Percentiles rank a stretch among this genome's conserved stretches.
phyloP scores from a whole-genome alignment of 495 filamentous ascomycete species.

The Cercophora newfieldiana region DNA sequence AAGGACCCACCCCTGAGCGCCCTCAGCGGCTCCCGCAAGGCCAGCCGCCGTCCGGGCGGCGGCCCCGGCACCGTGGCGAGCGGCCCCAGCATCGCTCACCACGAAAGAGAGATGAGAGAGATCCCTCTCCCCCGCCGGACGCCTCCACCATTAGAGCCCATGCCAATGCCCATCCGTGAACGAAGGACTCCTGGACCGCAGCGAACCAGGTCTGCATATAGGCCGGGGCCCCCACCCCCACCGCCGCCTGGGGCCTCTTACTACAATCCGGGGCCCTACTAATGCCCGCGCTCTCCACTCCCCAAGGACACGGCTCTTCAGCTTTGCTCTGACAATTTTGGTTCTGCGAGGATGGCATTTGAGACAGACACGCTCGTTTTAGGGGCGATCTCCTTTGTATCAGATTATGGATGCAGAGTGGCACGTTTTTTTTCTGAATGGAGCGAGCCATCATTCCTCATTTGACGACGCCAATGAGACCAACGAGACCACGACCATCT shows the following conservation, averaged over 20 bases:
- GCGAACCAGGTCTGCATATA: conserved; percentile 26
- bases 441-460: neutral
- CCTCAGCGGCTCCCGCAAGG: conserved; percentile 46
- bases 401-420: neutral
- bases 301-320: neutral
- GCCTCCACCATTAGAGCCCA: conserved; percentile 33
- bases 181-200: conserved; percentile 36
- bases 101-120: conserved; percentile 29
- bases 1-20: conserved; percentile 58
- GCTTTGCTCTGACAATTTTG: neutral
- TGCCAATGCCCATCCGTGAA: conserved; percentile 27
- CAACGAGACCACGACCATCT: conserved; percentile 27
- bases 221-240: conserved; percentile 32
- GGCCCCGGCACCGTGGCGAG: conserved; percentile 34
- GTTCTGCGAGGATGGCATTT: neutral
- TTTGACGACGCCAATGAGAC: conserved; percentile 19
- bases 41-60: conserved; percentile 30
- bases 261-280: conserved; percentile 25
- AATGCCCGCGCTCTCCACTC: neutral
- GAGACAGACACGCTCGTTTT: conserved; percentile 8
- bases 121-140: conserved; percentile 31
- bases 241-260: conserved; percentile 14
- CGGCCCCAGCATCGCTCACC: conserved; percentile 31
- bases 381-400: conserved; percentile 12
- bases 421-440: neutral